A percentile compares a stretch with the other conserved stretches of the same genome.
phyloP scores from a whole-genome alignment of 768 basidiomycete genomes.

The Zangia roseola region DNA sequence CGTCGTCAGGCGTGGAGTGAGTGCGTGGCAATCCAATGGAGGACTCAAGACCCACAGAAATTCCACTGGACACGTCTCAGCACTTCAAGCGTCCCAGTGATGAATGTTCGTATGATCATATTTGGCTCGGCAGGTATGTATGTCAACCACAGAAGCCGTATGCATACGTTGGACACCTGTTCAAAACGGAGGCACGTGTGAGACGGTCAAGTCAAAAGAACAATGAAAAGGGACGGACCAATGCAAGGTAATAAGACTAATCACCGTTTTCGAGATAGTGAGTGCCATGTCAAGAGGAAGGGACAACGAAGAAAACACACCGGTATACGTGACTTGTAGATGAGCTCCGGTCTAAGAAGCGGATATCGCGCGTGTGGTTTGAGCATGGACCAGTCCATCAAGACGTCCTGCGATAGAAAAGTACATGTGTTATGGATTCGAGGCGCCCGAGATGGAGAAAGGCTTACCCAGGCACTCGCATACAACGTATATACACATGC shows the following conservation, averaged over 20 bases:
- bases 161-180: slow-evolving; percentile 56
- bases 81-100: slow-evolving; percentile 71
- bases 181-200: no score
- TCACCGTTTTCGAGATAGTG: not conserved
- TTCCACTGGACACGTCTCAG: slow-evolving; percentile 88
- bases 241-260: slow-evolving; percentile 77
- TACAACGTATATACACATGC: slow-evolving; percentile 67
- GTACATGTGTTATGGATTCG: not conserved
- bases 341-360: slow-evolving; percentile 69
- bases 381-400: slow-evolving; percentile 94
- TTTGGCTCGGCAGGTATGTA: slow-evolving; percentile 64
- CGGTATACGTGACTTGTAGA: slow-evolving; percentile 64
- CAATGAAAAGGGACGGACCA: slow-evolving; percentile 42
- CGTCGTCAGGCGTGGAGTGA: not conserved
- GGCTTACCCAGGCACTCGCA: slow-evolving; percentile 72
- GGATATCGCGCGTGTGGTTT: slow-evolving; percentile 51
- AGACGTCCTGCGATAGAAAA: slow-evolving; percentile 56
- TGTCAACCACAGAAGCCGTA: slow-evolving; percentile 81
- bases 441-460: not conserved
- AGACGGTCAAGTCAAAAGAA: not conserved
- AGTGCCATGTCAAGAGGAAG: not conserved
- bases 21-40: no score
- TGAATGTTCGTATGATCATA: slow-evolving; percentile 58
- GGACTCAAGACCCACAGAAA: slow-evolving; percentile 74
- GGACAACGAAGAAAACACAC: slow-evolving; percentile 35